phyloP scores from a whole-genome alignment of 257 asterid genomes.

The Petunia secreta region DNA sequence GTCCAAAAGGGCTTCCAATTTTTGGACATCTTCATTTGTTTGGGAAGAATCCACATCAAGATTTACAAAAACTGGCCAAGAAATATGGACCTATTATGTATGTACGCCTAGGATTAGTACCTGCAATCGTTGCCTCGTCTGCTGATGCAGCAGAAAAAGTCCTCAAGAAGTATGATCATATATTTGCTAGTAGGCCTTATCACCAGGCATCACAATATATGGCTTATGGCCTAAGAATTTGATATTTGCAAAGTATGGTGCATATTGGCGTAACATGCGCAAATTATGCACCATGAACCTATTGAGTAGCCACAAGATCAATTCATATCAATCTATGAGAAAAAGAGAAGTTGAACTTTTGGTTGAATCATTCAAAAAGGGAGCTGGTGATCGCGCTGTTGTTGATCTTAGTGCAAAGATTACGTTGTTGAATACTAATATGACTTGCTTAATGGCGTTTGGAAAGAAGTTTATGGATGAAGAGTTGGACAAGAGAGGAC shows the following conservation, averaged over 20 bases:
- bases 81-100: slow-evolving; percentile 36
- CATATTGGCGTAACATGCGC: slow-evolving; percentile 35
- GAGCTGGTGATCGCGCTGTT: not conserved
- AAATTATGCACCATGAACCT: slow-evolving; percentile 27
- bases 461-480: not conserved
- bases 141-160: slow-evolving; percentile 28
- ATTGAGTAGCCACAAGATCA: slow-evolving; percentile 28
- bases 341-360: not conserved
- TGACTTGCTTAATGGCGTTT: slow-evolving; percentile 10
- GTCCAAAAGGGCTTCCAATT: slow-evolving; percentile 31
- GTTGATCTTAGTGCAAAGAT: not conserved
- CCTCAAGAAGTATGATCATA: slow-evolving; percentile 31
- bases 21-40: slow-evolving; percentile 25
- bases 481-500: not conserved
- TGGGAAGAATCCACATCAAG: slow-evolving; percentile 33
- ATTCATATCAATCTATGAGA: not conserved
- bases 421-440: not conserved
- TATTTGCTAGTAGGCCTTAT: slow-evolving; percentile 38
- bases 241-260: slow-evolving; percentile 26
- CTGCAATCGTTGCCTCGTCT: slow-evolving; percentile 34
- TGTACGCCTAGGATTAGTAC: slow-evolving; percentile 31
- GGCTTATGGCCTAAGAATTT: slow-evolving; percentile 27
- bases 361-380: not conserved
- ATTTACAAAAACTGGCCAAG: slow-evolving; percentile 28
- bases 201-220: slow-evolving; percentile 19